These are phyloP conservation scores for Penicillium pulvis DNA, from an alignment of 495 filamentous ascomycete genomes.

Conservation along the genomic window DNA sequence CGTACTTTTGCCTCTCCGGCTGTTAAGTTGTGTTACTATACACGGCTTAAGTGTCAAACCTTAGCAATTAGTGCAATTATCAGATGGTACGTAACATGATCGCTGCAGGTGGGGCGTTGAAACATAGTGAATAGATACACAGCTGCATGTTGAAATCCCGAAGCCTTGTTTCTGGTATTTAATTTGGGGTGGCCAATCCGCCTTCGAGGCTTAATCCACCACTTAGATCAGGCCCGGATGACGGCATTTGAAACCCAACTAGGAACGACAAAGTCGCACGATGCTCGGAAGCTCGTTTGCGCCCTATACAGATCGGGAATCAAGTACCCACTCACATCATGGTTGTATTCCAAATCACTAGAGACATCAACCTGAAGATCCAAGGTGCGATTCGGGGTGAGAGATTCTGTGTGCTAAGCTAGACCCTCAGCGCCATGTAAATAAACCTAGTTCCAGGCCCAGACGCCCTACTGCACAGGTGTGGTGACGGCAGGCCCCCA, in stretches of 20 bases:
- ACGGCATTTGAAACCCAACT: conserved; percentile 7
- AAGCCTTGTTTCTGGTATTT: background rate
- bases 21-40: background rate
- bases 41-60: background rate
- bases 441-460: background rate
- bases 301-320: conserved; percentile 1
- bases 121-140: background rate
- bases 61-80: background rate
- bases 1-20: background rate
- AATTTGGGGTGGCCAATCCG: background rate
- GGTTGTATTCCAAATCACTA: conserved; percentile 2
- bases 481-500: conserved; percentile 11
- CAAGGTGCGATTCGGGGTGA: background rate
- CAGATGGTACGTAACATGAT: background rate
- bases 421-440: background rate
- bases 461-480: conserved; percentile 2
- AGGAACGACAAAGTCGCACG: background rate
- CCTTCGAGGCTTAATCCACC: background rate
- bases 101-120: conserved; percentile 1
- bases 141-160: background rate
- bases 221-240: background rate
- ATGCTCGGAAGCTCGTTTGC: background rate
- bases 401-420: background rate
- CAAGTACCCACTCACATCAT: background rate
- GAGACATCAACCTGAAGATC: background rate